Evolutionary conservation across 2,329 filamentous ascomycete species (phyloP).

Genomic region (Claviceps pusilla): DNA sequence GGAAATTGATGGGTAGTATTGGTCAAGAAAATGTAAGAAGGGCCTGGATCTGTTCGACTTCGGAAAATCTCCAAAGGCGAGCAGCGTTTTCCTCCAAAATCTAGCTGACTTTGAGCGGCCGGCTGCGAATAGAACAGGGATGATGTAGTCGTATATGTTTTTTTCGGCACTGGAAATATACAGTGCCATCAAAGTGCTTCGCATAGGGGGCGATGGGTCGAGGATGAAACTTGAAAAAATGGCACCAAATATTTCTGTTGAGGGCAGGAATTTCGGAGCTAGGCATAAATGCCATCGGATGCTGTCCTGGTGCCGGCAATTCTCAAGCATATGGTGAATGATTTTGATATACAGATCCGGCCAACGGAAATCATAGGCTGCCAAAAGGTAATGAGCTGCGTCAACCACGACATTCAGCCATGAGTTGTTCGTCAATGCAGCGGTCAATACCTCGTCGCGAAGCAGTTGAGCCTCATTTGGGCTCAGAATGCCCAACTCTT

Average conservation of each 20-base stretch:
- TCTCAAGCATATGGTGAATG: conserved; percentile 27
- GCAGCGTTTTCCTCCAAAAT: conserved; percentile 31
- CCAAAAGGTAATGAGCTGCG: conserved; percentile 20
- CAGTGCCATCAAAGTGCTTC: conserved; percentile 27
- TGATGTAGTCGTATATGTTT: conserved; percentile 33
- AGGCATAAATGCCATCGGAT: conserved; percentile 35
- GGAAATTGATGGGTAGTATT: conserved; percentile 27
- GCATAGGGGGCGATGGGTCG: conserved; percentile 21
- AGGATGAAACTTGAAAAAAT: conserved; percentile 29
- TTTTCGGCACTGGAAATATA: conserved; percentile 30
- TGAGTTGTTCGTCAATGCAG: conserved; percentile 13
- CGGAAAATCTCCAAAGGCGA: conserved; percentile 28
- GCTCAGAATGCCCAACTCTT: conserved; percentile 9
- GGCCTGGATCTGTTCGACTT: conserved; percentile 24
- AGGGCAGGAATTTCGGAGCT: conserved; percentile 26
- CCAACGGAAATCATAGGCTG: conserved; percentile 27
- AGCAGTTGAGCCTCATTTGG: conserved; percentile 12
- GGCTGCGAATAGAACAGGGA: conserved; percentile 35
- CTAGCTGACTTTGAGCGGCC: conserved; percentile 29
- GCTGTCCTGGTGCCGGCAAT: conserved; percentile 22
- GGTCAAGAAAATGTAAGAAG: conserved; percentile 32
- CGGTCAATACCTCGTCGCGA: conserved; percentile 17
- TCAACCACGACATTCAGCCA: conserved; percentile 14
- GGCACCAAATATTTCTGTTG: conserved; percentile 24
- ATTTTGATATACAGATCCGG: conserved; percentile 35